These are phyloP conservation scores for Paracamarosporium sp. DNA, from an alignment of 2,329 filamentous ascomycete genomes.

Conservation along the genomic window DNA sequence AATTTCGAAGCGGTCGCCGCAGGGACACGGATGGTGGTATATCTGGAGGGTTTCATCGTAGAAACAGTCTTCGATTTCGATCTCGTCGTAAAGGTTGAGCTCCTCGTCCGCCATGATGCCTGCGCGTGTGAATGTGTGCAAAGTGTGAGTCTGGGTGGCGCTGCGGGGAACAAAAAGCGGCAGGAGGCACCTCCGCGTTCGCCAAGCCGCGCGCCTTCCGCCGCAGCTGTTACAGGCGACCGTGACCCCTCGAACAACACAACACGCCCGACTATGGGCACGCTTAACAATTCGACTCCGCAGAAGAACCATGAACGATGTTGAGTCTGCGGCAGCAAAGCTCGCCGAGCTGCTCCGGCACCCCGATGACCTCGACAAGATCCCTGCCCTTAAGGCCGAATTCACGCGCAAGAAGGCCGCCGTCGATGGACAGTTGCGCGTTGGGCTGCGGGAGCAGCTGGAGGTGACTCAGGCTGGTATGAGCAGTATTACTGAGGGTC, in stretches of 20 bases:
- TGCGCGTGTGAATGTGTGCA: not conserved
- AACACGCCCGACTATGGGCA: conserved; percentile 23
- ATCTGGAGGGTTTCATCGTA: conserved; percentile 93
- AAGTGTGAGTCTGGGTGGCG: conserved; percentile 12
- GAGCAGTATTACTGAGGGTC: conserved; percentile 84
- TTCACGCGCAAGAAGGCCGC: conserved; percentile 93
- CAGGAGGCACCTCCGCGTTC: not conserved
- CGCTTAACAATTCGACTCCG: conserved; percentile 12
- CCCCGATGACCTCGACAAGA: conserved; percentile 97
- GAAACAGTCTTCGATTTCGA: conserved; percentile 93
- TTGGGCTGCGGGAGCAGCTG: conserved; percentile 88
- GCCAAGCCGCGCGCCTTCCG: conserved; percentile 8
- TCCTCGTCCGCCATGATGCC: conserved; percentile 43
- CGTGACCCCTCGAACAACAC: conserved; percentile 10
- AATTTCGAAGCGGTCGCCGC: conserved; percentile 96
- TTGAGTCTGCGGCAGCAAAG: conserved; percentile 69
- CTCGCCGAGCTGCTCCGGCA: conserved; percentile 92
- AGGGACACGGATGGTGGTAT: conserved; percentile 96
- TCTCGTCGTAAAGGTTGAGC: conserved; percentile 88
- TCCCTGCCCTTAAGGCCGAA: conserved; percentile 85
- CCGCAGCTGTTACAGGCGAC: conserved; percentile 8
- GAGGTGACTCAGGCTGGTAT: conserved; percentile 95
- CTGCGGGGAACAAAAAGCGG: conserved; percentile 7
- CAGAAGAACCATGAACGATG: conserved; percentile 64
- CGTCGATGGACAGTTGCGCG: conserved; percentile 87